phyloP scores from a whole-genome alignment of 2,329 filamentous ascomycete species.

The Cryphonectria carpinicola region DNA sequence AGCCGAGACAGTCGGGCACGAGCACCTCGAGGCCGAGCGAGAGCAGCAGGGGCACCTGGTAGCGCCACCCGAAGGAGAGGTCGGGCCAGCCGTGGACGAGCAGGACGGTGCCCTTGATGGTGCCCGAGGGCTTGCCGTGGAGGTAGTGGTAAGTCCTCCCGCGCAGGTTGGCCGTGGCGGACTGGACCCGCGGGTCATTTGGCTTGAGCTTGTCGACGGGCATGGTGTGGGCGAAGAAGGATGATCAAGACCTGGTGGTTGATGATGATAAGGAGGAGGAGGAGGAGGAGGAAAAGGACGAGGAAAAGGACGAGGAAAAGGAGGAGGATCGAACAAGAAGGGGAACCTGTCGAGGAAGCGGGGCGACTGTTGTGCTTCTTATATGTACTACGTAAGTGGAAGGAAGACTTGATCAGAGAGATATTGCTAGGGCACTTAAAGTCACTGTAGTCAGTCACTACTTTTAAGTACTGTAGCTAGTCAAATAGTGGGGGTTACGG shows the following conservation, averaged over 20 bases:
- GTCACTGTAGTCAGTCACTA: too few relatives aligned
- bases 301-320: too few relatives aligned
- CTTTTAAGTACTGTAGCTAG: not conserved
- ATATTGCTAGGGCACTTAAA: too few relatives aligned
- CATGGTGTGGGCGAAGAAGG: constrained; percentile 36
- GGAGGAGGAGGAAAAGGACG: too few relatives aligned
- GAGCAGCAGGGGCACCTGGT: constrained; percentile 79
- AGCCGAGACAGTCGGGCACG: constrained; percentile 85
- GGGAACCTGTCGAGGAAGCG: not conserved
- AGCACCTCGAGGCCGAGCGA: constrained; percentile 77
- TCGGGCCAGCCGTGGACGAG: constrained; percentile 82
- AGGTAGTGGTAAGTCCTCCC: constrained; percentile 73
- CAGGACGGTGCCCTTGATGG: constrained; percentile 36
- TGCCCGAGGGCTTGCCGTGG: constrained; percentile 53
- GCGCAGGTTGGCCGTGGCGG: constrained; percentile 65
- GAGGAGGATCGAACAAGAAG: not conserved
- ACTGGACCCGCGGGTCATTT: constrained; percentile 68
- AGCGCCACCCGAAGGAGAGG: constrained; percentile 82
- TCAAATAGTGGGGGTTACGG: not conserved
- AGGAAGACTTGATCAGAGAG: not conserved
- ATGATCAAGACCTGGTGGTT: not conserved
- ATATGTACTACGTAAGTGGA: not conserved
- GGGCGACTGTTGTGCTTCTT: not conserved
- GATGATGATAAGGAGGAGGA: too few relatives aligned
- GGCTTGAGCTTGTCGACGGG: constrained; percentile 65